Percentiles rank a stretch among this genome's conserved stretches.
phyloP scores from a whole-genome alignment of 495 filamentous ascomycete species.

The Astrothelium subdiscretum region DNA sequence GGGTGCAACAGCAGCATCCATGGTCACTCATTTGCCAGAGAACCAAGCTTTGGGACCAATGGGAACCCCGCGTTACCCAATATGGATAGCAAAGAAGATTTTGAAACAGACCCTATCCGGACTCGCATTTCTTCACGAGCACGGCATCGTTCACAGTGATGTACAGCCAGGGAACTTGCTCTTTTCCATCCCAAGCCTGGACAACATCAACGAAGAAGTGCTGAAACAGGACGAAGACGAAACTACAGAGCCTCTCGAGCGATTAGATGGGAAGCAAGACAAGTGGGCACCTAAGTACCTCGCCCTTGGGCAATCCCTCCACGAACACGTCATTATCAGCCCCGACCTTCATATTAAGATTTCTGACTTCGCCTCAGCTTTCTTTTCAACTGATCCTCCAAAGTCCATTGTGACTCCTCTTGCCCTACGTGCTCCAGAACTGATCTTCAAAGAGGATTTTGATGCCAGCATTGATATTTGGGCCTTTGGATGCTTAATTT shows the following conservation, averaged over 20 bases:
- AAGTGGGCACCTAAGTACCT: background rate
- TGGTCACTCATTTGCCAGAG: background rate
- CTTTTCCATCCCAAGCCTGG: background rate
- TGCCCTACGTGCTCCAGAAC: constrained; percentile 31
- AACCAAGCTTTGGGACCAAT: background rate
- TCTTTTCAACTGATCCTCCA: constrained; percentile 20
- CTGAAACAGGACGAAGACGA: background rate
- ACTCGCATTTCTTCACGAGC: background rate
- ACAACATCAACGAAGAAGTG: background rate
- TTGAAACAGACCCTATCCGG: background rate
- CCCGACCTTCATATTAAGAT: constrained; percentile 11
- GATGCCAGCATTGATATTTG: constrained; percentile 37
- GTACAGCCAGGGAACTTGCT: background rate
- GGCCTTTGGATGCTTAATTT: constrained; percentile 27
- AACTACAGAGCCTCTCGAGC: background rate
- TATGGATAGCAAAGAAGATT: background rate
- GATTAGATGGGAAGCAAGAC: constrained; percentile 1
- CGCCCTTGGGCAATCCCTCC: background rate
- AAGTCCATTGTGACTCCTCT: constrained; percentile 28
- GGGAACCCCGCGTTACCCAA: background rate
- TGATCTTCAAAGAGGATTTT: constrained; percentile 31
- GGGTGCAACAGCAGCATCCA: constrained; percentile 9
- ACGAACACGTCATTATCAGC: background rate
- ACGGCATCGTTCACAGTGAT: background rate
- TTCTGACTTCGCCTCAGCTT: constrained; percentile 37